Conservation (phyloP, 164 flowering plant species). For the Macadamia integrifolia region DNA sequence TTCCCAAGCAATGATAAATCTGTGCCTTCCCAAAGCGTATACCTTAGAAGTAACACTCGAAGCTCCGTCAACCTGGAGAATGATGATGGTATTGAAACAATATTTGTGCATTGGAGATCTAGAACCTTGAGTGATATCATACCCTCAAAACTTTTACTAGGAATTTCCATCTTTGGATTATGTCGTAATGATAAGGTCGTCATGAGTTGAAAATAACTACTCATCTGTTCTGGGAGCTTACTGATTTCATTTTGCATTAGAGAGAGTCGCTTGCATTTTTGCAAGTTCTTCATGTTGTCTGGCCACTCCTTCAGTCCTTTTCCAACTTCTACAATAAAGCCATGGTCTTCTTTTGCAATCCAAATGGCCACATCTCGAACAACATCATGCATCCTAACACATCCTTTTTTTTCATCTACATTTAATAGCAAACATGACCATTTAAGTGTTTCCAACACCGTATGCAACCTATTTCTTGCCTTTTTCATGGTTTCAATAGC, state of each 20-base stretch:
- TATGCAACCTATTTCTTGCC: not conserved
- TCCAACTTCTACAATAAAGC: not conserved
- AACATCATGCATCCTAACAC: conserved; percentile 8
- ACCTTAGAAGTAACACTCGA: not conserved
- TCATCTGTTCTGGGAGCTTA: not conserved
- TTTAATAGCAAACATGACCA: conserved; percentile 5
- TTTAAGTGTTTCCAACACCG: conserved; percentile 4
- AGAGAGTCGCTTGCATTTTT: not conserved
- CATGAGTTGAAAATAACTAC: not conserved
- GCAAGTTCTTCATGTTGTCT: not conserved
- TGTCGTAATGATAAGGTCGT: not conserved
- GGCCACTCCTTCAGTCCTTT: not conserved
- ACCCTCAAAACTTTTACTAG: not conserved
- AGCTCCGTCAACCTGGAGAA: not conserved
- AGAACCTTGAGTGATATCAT: not conserved
- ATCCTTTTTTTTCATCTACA: not conserved
- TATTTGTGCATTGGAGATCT: not conserved
- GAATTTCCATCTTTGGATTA: not conserved
- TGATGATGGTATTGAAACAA: not conserved
- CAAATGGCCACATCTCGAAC: conserved; percentile 5
- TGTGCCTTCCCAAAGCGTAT: too few species aligned
- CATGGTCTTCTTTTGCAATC: not conserved
- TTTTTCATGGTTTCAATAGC: not conserved
- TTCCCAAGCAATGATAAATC: not conserved
- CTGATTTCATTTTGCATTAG: not conserved